Base-by-base conservation (phyloP, 2,329 filamentous ascomycete species). In the Aspergillus sclerotialis region DNA sequence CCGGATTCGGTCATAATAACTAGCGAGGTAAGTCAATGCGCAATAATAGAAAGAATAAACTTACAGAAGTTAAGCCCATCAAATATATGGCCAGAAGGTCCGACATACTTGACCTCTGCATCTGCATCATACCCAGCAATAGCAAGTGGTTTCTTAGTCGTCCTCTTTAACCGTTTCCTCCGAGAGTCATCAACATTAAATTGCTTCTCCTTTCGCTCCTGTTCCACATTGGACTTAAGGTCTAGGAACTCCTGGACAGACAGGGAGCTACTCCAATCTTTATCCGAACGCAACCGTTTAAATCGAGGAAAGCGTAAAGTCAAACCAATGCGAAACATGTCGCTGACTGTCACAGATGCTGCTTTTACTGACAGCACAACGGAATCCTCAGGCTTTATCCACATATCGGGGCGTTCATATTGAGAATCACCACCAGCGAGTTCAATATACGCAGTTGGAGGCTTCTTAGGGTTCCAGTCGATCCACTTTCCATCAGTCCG, bases 291-390 rank as follows among this genome's bases (percentile, higher is more conserved):
- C 5, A 96, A 64, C 23, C 72, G 75, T 43, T 87, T 87, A 61
- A 96, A 94, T 1, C 92, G 80, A 2, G 92, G 92, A 49, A 98
- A 98, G 1, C 92, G 80, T 25, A 98, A 65, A 0, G 92, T 96
- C 40, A 82, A 68, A 1, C 76, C 76, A 11, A 77, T 77, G 6
- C 82, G 80, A 55, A 95, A 96, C 38, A 83, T 78, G 33, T 89
- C 83, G 1, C 84, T 90, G 0, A 69, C 64, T 1, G 75, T 77
- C 0, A 93, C 76, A 13, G 80, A 85, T 1, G 90, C 82, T 3
- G 89, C 92, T 61, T 96, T 98, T 42, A 92, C 84, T 28, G 84
- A 82, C 0, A 98, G 50, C 1, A 98, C 87, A 11, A 98, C 62
- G 0, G 89, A 95, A 40, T 96, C 85, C 33, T 76, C 79, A 0